phyloP scores from a whole-genome alignment of 2,329 filamentous ascomycete genomes.

The Stemphylium vesicarium region DNA sequence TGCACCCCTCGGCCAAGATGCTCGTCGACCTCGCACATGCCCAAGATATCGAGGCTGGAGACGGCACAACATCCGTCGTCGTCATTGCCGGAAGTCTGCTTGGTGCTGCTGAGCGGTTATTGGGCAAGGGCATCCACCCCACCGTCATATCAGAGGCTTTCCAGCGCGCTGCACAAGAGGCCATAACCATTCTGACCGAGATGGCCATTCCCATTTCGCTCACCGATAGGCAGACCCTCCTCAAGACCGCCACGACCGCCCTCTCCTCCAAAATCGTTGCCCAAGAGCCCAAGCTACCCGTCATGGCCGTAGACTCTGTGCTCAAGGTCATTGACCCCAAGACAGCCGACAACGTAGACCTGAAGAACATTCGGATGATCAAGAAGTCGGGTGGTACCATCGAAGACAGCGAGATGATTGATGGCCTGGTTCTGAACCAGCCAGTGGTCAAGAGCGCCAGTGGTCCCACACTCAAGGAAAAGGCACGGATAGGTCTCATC shows the following conservation, averaged over 20 bases:
- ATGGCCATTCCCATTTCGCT: conserved; percentile 96
- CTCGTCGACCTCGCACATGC: conserved; percentile 95
- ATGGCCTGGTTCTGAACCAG: conserved; percentile 91
- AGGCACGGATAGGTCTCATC: conserved; percentile 94
- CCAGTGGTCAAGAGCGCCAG: conserved; percentile 91
- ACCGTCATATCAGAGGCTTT: conserved; percentile 98
- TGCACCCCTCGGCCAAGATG: conserved; percentile 99
- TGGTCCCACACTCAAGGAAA: conserved; percentile 91
- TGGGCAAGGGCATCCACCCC: conserved; percentile 90
- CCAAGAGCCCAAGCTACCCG: conserved; percentile 94
- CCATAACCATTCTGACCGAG: conserved; percentile 87
- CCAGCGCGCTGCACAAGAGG: conserved; percentile 88
- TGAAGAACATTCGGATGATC: conserved; percentile 94
- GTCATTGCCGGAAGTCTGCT: conserved; percentile 96
- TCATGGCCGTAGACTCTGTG: conserved; percentile 97
- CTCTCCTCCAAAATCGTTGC: conserved; percentile 98
- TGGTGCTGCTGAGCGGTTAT: conserved; percentile 87
- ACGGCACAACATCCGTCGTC: conserved; percentile 97
- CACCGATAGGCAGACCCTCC: conserved; percentile 83
- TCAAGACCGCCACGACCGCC: conserved; percentile 96
- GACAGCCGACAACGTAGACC: conserved; percentile 93
- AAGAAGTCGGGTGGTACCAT: conserved; percentile 99
- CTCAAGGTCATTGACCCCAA: conserved; percentile 95
- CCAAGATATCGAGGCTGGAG: conserved; percentile 97
- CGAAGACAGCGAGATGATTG: conserved; percentile 96